Percentiles rank a stretch among this genome's conserved stretches.
These are phyloP conservation scores for Elsinoe perseae DNA, from an alignment of 2,329 filamentous ascomycete genomes.

Conservation along the genomic window DNA sequence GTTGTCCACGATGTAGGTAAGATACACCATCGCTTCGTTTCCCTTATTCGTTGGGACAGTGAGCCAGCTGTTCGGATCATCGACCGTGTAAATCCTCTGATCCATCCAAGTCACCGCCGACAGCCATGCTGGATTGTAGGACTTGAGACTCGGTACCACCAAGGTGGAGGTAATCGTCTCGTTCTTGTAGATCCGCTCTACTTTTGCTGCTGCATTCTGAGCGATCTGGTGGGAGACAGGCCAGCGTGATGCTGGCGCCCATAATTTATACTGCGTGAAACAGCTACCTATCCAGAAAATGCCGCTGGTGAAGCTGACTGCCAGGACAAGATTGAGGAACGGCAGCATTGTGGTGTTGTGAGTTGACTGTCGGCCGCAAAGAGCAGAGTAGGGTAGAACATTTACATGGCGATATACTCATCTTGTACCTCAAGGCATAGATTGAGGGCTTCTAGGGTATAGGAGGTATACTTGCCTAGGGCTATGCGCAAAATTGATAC, in stretches of 20 bases:
- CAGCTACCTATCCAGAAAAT: not conserved
- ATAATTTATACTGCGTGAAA: not conserved
- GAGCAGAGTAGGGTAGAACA: not conserved
- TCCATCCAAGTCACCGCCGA: conserved; percentile 27
- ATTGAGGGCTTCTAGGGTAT: not conserved
- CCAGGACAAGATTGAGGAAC: not conserved
- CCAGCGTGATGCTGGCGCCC: not conserved
- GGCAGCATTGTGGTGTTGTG: not conserved
- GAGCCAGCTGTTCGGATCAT: conserved; percentile 32
- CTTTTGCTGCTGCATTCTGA: not conserved
- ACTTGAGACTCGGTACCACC: conserved; percentile 33
- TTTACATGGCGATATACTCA: not conserved
- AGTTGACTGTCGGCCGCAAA: not conserved
- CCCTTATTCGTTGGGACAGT: conserved; percentile 43
- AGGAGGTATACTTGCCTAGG: not conserved
- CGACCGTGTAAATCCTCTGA: conserved; percentile 38
- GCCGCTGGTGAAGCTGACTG: not conserved
- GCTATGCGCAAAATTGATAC: not conserved
- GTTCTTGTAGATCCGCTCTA: not conserved
- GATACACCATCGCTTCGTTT: conserved; percentile 43
- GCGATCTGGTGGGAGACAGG: not conserved
- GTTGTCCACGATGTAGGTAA: conserved; percentile 41
- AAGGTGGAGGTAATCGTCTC: not conserved
- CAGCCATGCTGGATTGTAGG: conserved; percentile 37
- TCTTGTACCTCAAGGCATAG: not conserved